Conservation (phyloP, 495 filamentous ascomycete species). For the Aspergillus bridgeri region DNA sequence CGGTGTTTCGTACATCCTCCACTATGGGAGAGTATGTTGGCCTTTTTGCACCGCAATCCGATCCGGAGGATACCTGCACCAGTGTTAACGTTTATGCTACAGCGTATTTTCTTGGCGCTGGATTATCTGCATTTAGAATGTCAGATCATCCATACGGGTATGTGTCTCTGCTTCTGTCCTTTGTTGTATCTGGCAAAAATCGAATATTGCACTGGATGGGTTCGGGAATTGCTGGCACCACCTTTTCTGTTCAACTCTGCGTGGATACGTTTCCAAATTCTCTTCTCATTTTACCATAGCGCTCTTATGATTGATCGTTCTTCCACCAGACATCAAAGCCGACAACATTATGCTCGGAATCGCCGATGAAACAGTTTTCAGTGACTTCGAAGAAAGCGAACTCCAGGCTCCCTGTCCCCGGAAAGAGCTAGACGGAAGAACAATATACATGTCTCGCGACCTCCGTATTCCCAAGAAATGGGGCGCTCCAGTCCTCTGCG, state of each 20-base stretch:
- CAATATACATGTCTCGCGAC: slow-evolving; percentile 26
- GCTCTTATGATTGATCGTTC: background rate
- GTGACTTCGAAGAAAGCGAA: slow-evolving; percentile 24
- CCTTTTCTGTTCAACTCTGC: too few relatives aligned
- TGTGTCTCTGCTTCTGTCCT: too few relatives aligned
- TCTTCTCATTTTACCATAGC: too few relatives aligned
- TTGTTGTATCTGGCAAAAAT: too few relatives aligned
- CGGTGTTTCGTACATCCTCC: slow-evolving; percentile 40
- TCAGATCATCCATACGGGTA: slow-evolving; percentile 44
- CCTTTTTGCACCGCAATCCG: slow-evolving; percentile 32
- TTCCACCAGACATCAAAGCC: slow-evolving; percentile 32
- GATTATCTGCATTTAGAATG: slow-evolving; percentile 46
- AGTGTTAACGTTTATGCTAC: slow-evolving; percentile 21
- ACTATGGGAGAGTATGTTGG: slow-evolving; percentile 39
- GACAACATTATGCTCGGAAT: slow-evolving; percentile 38
- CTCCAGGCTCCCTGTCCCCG: slow-evolving; percentile 28
- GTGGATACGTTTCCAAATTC: too few relatives aligned
- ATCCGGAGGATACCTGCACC: slow-evolving; percentile 21
- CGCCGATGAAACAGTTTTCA: slow-evolving; percentile 32
- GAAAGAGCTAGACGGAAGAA: slow-evolving; percentile 25
- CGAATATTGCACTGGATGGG: too few relatives aligned
- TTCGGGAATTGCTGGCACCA: too few relatives aligned
- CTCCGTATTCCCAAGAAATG: slow-evolving; percentile 18
- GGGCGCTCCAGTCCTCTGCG: slow-evolving; percentile 26
- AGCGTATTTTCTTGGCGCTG: slow-evolving; percentile 37